These are phyloP conservation scores for Globisporangium sylvaticum DNA, from an alignment of 352 stramenopile species.

Conservation along the genomic window DNA sequence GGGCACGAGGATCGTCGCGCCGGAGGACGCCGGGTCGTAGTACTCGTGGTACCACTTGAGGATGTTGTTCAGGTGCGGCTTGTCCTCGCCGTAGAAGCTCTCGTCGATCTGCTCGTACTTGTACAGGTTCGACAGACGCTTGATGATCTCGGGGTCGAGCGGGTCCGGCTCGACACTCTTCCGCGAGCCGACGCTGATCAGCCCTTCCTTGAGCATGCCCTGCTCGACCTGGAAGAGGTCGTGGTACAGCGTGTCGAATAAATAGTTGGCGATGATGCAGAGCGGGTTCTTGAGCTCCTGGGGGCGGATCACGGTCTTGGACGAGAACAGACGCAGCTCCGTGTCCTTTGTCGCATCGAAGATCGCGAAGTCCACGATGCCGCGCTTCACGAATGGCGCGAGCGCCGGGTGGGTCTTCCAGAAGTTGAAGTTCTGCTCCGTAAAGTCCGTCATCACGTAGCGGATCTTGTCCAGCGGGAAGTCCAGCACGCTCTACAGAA, in stretches of 20 bases:
- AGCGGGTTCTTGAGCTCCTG: slow-evolving; percentile 81
- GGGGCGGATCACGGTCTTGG: slow-evolving; percentile 43
- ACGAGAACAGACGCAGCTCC: slow-evolving; percentile 64
- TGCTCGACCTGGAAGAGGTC: slow-evolving; percentile 88
- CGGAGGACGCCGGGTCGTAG: slow-evolving; percentile 48
- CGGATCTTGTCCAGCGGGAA: slow-evolving; percentile 89
- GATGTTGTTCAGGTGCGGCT: slow-evolving; percentile 86
- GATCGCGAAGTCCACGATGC: slow-evolving; percentile 91
- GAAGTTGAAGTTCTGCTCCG: slow-evolving; percentile 91
- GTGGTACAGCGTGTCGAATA: slow-evolving; percentile 93
- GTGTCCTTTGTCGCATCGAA: slow-evolving; percentile 91
- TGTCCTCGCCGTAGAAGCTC: slow-evolving; percentile 74
- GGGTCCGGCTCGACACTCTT: slow-evolving; percentile 64
- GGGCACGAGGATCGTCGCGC: slow-evolving; percentile 87
- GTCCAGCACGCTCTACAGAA: slow-evolving; percentile 55
- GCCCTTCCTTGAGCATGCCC: slow-evolving; percentile 85
- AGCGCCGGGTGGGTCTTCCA: slow-evolving; percentile 88
- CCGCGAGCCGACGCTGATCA: slow-evolving; percentile 86
- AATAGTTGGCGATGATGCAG: slow-evolving; percentile 91
- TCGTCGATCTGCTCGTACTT: slow-evolving; percentile 81
- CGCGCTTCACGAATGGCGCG: slow-evolving; percentile 77
- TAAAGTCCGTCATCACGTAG: slow-evolving; percentile 96
- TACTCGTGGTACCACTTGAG: slow-evolving; percentile 90
- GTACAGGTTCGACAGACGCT: slow-evolving; percentile 88
- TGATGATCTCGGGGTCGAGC: slow-evolving; percentile 92